Conservation (phyloP, 1,284 basidiomycete genomes). For the Tylopilus sp. region DNA sequence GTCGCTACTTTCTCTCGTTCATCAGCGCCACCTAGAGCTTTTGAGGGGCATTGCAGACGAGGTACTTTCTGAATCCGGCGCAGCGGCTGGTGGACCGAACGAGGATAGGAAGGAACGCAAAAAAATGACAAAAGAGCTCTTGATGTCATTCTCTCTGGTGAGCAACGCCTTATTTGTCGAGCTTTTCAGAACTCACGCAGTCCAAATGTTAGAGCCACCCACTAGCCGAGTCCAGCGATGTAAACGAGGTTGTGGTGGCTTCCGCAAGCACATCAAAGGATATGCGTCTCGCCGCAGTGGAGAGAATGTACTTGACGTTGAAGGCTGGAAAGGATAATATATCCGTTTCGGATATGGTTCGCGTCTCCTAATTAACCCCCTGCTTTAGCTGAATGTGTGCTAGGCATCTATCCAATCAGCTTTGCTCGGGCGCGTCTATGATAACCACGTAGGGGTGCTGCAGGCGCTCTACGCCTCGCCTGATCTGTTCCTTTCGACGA, state of each 20-base stretch:
- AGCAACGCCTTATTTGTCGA: slow-evolving; percentile 7
- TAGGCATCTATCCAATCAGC: slow-evolving; percentile 52
- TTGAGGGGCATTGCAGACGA: slow-evolving; percentile 43
- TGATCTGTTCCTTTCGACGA: slow-evolving; percentile 42
- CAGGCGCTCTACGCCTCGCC: slow-evolving; percentile 61
- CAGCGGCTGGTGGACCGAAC: slow-evolving; percentile 30
- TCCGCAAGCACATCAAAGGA: slow-evolving; percentile 49
- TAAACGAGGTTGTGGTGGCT: slow-evolving; percentile 49
- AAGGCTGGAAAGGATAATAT: slow-evolving; percentile 16
- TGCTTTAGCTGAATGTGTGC: slow-evolving; percentile 1
- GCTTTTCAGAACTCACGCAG: background rate
- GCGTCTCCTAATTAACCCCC: background rate
- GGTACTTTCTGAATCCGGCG: slow-evolving; percentile 30
- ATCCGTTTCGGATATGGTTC: slow-evolving; percentile 36
- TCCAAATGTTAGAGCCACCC: slow-evolving; percentile 25
- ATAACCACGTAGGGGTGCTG: slow-evolving; percentile 58
- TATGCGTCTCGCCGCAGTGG: slow-evolving; percentile 51
- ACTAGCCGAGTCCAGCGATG: slow-evolving; percentile 28
- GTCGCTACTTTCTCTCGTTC: slow-evolving; percentile 41
- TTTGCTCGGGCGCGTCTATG: slow-evolving; percentile 61
- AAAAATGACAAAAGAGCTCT: slow-evolving; percentile 46
- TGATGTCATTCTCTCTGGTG: slow-evolving; percentile 56
- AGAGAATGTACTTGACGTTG: slow-evolving; percentile 43
- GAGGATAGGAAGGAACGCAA: slow-evolving; percentile 39
- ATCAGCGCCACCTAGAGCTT: slow-evolving; percentile 51